Evolutionary conservation across 1,284 basidiomycete genomes (phyloP), one percentile per base, ranked within the genome.

Genomic region (Ganoderma lucidum): DNA sequence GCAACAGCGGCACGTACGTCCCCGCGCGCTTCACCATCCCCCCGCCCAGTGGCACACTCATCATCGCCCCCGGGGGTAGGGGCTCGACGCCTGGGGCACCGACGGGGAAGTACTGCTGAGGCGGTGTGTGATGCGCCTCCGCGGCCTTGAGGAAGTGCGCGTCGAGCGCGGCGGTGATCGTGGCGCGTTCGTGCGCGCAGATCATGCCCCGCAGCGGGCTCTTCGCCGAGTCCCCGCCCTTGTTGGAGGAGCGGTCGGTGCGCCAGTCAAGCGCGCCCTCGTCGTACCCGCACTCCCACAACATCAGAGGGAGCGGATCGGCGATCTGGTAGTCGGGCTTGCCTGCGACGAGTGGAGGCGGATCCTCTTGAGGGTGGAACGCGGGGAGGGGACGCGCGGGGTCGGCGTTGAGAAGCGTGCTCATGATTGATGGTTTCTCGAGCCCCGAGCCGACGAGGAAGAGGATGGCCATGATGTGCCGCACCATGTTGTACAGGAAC

Each of bases 291-390:
- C 96, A 97, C 60, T 96, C 93, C 93, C 96, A 98, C 2, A 99
- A 88, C 78, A 98, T 89, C 37, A 99, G 87, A 0, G 98, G 97
- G 0, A 98, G 85, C 1, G 90, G 93, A 70, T 96, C 92, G 4
- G 96, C 96, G 93, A 99, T 98, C 75, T 93, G 91, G 79, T 98
- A 99, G 67, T 90, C 89, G 0, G 97, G 98, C 80, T 97, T 97
- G 51, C 87, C 80, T 63, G 87, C 81, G 65, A 95, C 84, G 15
- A 89, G 77, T 53, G 87, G 81, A 15, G 87, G 83, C 14, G 75
- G 71, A 17, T 77, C 72, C 51, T 85, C 84, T 53, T 76, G 81
- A 4, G 75, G 78, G 17, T 73, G 75, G 44, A 78, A 80, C 1
- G 79, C 73, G 0, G 77, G 77, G 42, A 78, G 74, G 30, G 80